Base-by-base conservation (phyloP, 2,329 filamentous ascomycete genomes). In the Hypoxylon rubiginosum region DNA sequence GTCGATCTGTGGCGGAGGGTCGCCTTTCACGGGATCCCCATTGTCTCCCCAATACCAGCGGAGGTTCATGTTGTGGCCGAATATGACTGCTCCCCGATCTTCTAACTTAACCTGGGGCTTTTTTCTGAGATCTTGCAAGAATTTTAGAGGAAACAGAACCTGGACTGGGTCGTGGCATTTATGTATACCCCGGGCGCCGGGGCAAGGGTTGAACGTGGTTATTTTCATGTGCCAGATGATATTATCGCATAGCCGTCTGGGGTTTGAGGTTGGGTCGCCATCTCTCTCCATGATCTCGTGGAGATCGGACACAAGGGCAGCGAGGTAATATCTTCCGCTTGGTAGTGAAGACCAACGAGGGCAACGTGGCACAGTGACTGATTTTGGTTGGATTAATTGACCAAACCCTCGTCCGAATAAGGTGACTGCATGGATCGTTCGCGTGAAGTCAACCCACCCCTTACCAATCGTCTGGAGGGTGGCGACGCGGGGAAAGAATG, bases 391-490 rank as follows among this genome's bases (percentile, higher is more conserved):
- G 9, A 73, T 66, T 7, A 75, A 58, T 1, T 73, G 62, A 0
- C 70, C 72, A 39, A 72, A 74, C 0, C 66, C 70, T 10, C 46
- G 26, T 11, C 70, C 69, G 9, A 75, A 68, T 1, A 75, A 15
- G 0, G 68, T 72, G 7, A 64, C 55, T 21, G 70, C 74, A 19
- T 68, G 53, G 9, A 77, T 72, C 2, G 71, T 67, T 50, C 74
- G 65, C 3, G 70, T 72, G 8, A 79, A 74, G 50, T 78, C 75
- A 17, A 77, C 64, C 78, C 76, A 80, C 1, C 69, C 68, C 30
- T 69, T 67, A 0, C 72, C 75, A 3, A 64, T n/a, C 4, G 75
- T 51, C 0, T 52, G 66, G 1, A 64, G 57, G 1, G 59, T 59
- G 2, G 73, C 69, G 2, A 74, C 72, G 13, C 71, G 68, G 5